phyloP scores from a whole-genome alignment of 1,284 basidiomycete genomes.

The Cryptococcus amylolentus region DNA sequence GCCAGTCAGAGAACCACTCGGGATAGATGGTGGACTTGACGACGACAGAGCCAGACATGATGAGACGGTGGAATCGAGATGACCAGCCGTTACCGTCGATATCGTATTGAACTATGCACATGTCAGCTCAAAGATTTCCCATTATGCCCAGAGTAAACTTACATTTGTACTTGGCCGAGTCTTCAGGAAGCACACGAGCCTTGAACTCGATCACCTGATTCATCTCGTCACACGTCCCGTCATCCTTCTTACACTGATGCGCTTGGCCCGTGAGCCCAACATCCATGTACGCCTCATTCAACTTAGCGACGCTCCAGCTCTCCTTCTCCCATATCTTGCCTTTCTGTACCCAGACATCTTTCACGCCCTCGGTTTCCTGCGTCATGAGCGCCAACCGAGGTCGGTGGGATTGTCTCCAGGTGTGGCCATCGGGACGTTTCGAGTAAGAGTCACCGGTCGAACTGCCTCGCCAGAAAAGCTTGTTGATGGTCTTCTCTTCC shows the following conservation, averaged over 20 bases:
- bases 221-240: constrained; percentile 50
- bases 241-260: constrained; percentile 45
- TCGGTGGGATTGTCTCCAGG: constrained; percentile 47
- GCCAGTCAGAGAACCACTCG: constrained; percentile 52
- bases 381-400: constrained; percentile 43
- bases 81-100: constrained; percentile 49
- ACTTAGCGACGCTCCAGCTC: constrained; percentile 24
- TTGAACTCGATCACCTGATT: constrained; percentile 32
- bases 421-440: constrained; percentile 23
- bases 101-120: constrained; percentile 22
- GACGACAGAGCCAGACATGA: constrained; percentile 49
- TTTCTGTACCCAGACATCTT: constrained; percentile 43
- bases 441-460: constrained; percentile 49
- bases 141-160: constrained; percentile 5
- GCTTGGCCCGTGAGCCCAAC: constrained; percentile 45
- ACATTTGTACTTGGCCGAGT: constrained; percentile 45
- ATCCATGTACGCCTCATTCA: constrained; percentile 49
- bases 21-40: constrained; percentile 52
- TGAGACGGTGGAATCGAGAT: constrained; percentile 42
- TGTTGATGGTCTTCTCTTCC: constrained; percentile 42
- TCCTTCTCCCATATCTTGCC: constrained; percentile 33
- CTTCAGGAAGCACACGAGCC: constrained; percentile 30
- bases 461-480: constrained; percentile 52
- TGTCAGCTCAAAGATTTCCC: not conserved
- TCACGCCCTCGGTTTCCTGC: constrained; percentile 29